Evolutionary conservation across 257 asterid species (phyloP).

Genomic region (Oldenlandia corymbosa): DNA sequence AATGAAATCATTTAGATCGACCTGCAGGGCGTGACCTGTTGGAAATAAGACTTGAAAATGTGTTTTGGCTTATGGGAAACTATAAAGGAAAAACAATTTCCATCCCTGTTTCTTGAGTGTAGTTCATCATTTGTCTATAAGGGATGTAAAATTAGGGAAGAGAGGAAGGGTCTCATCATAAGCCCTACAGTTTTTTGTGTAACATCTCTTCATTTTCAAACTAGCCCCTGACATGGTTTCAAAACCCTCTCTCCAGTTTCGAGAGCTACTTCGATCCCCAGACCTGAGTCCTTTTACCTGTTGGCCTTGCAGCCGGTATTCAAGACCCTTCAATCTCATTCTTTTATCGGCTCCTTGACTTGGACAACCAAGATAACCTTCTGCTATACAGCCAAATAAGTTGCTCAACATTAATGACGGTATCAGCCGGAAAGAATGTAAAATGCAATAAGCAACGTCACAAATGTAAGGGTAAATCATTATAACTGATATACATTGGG

Average conservation of each 20-base stretch:
- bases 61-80: neutral
- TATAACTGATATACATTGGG: neutral
- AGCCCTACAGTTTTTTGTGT: too few species aligned
- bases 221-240: too few species aligned
- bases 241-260: too few species aligned
- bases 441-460: neutral
- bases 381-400: neutral
- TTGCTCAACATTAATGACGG: neutral
- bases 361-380: neutral
- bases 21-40: neutral
- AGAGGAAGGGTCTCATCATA: too few species aligned
- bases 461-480: neutral
- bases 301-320: too few species aligned
- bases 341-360: neutral
- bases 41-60: neutral
- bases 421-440: neutral
- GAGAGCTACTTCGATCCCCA: too few species aligned
- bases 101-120: too few species aligned
- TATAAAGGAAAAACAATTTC: too few species aligned
- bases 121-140: too few species aligned
- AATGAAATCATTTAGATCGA: slow-evolving; percentile 13
- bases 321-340: neutral
- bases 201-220: too few species aligned
- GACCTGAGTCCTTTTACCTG: too few species aligned
- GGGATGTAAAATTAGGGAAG: too few species aligned